Base-by-base conservation (phyloP, 306 rosid species). In the Casuarina glauca region DNA sequence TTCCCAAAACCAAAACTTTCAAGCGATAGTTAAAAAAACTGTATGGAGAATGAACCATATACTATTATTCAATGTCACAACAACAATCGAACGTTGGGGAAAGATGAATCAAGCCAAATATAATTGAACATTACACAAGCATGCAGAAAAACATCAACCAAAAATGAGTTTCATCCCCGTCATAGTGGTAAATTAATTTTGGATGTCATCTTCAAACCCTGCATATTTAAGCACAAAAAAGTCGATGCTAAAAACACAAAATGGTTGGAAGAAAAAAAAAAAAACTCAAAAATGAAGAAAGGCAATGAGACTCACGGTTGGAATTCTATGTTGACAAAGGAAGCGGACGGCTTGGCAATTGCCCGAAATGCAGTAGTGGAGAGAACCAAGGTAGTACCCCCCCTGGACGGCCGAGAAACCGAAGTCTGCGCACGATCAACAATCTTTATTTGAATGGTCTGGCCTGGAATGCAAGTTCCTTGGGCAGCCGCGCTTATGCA, bases 401-500 rank as follows among this genome's bases (percentile, higher is more conserved):
- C 5, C 0, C 32, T 11, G 3, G 91, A 81, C 45, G 98, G 88
- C 46, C 69, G 69, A 38, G 97, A 86, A 15, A 54, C 79, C 1
- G 91, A 54, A 8, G 93, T 71, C 0, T 51, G 50, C 0, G 92
- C 96, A 3, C 98, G 81, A 38, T 94, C 97, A 2, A 94, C 89
- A 39, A 94, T 87, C 84, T 62, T 91, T 67, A 94, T 82, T 77
- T 76, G 88, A 78, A 94, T 83, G 36, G 69, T 78, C 73, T 82
- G 74, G 20, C 80, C 96, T 0, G 84, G 87, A 78, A 83, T 54
- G 81, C 97, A 91, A 2, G 91, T 73, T 51, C 73, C 63, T 0
- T 86, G 89, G 3, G 54, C 79, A 1, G 80, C 78, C 0, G 92
- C 92, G 32, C 98, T 90, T 13, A 90, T 78, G 81, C 98, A 94